Base-by-base conservation (phyloP, 495 filamentous ascomycete genomes). In the Penicillium angulare region DNA sequence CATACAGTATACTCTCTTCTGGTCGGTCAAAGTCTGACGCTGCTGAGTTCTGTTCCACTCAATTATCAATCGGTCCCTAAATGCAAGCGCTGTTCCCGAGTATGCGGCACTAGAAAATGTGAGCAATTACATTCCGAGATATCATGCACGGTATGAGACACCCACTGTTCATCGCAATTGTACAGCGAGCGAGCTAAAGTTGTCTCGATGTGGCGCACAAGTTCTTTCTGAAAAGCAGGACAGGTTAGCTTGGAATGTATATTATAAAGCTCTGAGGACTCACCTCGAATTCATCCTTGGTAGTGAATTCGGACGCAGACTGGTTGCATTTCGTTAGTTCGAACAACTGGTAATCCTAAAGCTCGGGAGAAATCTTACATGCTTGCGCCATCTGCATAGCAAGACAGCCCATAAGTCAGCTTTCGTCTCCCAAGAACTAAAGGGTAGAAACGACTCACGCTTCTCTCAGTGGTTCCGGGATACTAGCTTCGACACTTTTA, bases 21-120 rank as follows among this genome's bases (percentile, higher is more conserved):
- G 85, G 59, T 96, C 95, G 22, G 78, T 73, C 49, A 88, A 88
- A 16, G 92, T 96, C 76, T 97, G 93, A 45, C 86, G 85, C 71
- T 98, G 93, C 67, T 97, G 95, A 45, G 93, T 98, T 69, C 85
- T 88, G 71, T 97, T 97, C 93, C 93, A 98, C 49, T 95, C 88
- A 55, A 93, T 88, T 59, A 97, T 86, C 56, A 98, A 77, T 26
- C 90, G 84, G 68, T 98, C 93, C 58, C 95, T 81, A 68, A 98
- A 89, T 20, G 93, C 95, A 47, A 98, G 78, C 43, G 89, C 86
- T 29, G 89, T 86, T 39, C 92, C 95, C 12, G 89, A 84, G 69
- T 98, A 98, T 10, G 92, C 90, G 38, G 92, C 95, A 55, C 81
- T 85, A 42, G 2, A n/a, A 26, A 46, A 34, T 20, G 12, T 46